Conservation (phyloP, 2,329 filamentous ascomycete species). For the Phialophora expanda region DNA sequence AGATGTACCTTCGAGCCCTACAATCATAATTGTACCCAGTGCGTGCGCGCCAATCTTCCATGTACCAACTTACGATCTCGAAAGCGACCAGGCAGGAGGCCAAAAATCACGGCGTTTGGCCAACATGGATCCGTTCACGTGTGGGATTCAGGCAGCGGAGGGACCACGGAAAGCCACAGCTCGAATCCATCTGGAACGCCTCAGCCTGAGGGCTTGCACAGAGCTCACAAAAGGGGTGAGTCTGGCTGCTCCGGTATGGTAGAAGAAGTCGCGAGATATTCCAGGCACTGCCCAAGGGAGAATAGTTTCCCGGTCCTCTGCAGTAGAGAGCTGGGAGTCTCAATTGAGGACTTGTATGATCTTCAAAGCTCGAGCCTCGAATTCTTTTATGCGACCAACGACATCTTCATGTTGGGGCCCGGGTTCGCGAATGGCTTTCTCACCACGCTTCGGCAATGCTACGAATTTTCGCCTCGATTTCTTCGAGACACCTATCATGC, state of each 20-base stretch:
- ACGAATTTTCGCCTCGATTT: not conserved
- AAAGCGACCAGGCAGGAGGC: too few relatives aligned
- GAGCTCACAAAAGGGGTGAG: not conserved
- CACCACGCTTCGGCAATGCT: constrained; percentile 2
- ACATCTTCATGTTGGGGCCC: constrained; percentile 27
- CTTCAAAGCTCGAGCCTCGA: constrained; percentile 3
- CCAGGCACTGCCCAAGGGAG: not conserved
- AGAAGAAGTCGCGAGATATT: too few relatives aligned
- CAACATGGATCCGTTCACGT: not conserved
- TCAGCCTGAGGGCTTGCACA: not conserved
- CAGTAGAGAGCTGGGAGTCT: not conserved
- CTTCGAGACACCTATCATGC: too few relatives aligned
- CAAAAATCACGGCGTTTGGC: too few relatives aligned
- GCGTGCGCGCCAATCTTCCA: too few relatives aligned
- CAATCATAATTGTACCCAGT: too few relatives aligned
- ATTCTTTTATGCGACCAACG: constrained; percentile 18
- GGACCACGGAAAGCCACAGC: not conserved
- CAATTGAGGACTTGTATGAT: not conserved
- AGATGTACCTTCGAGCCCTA: too few relatives aligned
- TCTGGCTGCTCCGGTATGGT: too few relatives aligned
- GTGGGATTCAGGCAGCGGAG: not conserved
- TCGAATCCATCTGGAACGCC: not conserved
- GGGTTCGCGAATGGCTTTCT: constrained; percentile 19
- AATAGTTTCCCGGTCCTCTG: not conserved
- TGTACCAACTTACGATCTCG: too few relatives aligned